These are phyloP conservation scores for Petunia axillaris DNA, from an alignment of 257 asterid species.

Conservation along the genomic window DNA sequence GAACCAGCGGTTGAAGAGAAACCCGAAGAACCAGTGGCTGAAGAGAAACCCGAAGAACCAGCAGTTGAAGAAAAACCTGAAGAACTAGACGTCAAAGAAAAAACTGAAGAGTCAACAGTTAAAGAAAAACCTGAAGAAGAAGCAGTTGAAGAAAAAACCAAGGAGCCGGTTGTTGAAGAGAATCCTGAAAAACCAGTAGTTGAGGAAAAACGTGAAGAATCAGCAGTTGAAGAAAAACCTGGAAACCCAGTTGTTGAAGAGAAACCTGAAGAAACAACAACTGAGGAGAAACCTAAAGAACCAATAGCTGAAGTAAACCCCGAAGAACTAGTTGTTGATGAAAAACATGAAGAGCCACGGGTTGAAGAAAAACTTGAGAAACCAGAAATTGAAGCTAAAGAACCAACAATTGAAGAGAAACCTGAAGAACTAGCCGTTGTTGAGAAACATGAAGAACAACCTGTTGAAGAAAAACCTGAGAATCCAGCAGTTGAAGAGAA, in stretches of 20 bases:
- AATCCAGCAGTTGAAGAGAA: neutral
- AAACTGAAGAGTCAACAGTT: neutral
- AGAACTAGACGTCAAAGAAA: slow-evolving; percentile 11
- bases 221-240: neutral
- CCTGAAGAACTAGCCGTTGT: neutral
- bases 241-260: neutral
- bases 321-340: neutral
- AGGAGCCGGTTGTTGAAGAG: neutral
- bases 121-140: neutral
- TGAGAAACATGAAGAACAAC: slow-evolving; percentile 3
- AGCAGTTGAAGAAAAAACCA: slow-evolving; percentile 9
- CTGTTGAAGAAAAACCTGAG: neutral
- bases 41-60: slow-evolving; percentile 11
- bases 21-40: neutral
- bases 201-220: neutral
- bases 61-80: neutral
- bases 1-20: slow-evolving; percentile 5
- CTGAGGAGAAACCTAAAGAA: neutral
- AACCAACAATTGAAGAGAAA: neutral
- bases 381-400: neutral
- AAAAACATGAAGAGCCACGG: neutral
- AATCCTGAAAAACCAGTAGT: neutral
- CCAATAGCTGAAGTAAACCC: neutral
- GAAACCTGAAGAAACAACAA: neutral
- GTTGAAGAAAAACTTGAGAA: slow-evolving; percentile 9